Evolutionary conservation across 192 early-diverging fungal genomes (phyloP).

Genomic region (Backusella luteola): DNA sequence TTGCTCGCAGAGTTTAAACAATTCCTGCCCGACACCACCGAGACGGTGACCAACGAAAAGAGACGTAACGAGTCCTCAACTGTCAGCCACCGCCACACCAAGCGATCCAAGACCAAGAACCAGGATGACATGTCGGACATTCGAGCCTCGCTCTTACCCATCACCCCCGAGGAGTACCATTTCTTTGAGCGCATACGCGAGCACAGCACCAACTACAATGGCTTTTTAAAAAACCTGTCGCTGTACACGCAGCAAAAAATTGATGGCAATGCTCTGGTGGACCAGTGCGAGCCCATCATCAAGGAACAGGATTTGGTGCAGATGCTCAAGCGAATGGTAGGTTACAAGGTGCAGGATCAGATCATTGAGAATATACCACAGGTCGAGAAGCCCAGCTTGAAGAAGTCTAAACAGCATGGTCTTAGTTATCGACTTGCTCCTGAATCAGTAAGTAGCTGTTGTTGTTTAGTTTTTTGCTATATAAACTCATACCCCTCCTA

Average conservation of each 20-base stretch:
- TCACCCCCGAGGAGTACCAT: slow-evolving; percentile 72
- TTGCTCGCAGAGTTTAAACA: slow-evolving; percentile 98
- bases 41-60: background rate
- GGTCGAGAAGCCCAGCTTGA: slow-evolving; percentile 50
- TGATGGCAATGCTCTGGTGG: slow-evolving; percentile 79
- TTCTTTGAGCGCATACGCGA: slow-evolving; percentile 92
- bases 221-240: slow-evolving; percentile 92
- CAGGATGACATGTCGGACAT: background rate
- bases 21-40: slow-evolving; percentile 86
- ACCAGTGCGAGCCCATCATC: slow-evolving; percentile 83
- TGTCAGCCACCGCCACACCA: background rate
- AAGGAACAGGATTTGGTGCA: slow-evolving; percentile 82
- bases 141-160: background rate
- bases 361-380: slow-evolving; percentile 66
- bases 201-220: slow-evolving; percentile 85
- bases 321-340: slow-evolving; percentile 88
- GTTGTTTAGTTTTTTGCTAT: background rate
- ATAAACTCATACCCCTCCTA: slow-evolving; percentile 8
- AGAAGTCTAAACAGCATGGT: slow-evolving; percentile 53
- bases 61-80: background rate
- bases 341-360: slow-evolving; percentile 76
- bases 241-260: slow-evolving; percentile 92
- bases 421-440: slow-evolving; percentile 75
- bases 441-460: slow-evolving; percentile 47
- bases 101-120: background rate